These are phyloP conservation scores for Coemansia sp. DNA, from an alignment of 192 early-diverging fungal genomes.

Conservation along the genomic window DNA sequence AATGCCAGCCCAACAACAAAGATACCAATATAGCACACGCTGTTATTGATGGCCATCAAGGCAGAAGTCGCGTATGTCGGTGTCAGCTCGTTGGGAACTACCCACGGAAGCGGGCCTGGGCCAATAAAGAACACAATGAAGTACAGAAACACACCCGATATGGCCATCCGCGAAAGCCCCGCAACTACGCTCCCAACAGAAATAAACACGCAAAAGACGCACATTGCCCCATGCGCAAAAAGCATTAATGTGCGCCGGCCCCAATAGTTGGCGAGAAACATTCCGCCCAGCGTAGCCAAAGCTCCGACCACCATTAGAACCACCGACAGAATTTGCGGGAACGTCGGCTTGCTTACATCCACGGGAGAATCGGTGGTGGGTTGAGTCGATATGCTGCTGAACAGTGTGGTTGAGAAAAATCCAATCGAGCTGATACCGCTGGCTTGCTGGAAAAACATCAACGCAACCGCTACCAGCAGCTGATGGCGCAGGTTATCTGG, in stretches of 20 bases:
- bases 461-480: conserved; percentile 58
- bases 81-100: conserved; percentile 69
- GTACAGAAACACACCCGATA: conserved; percentile 68
- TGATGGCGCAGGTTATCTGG: conserved; percentile 60
- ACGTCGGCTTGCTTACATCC: conserved; percentile 20
- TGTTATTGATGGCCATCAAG: conserved; percentile 64
- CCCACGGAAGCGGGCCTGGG: conserved; percentile 77
- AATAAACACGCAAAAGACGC: conserved; percentile 58
- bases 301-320: conserved; percentile 28
- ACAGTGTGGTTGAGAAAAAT: conserved; percentile 79
- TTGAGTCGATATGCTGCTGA: conserved; percentile 23
- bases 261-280: conserved; percentile 59
- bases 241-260: conserved; percentile 71
- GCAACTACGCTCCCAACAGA: conserved; percentile 59
- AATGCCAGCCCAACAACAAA: conserved; percentile 61
- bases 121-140: conserved; percentile 73
- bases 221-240: conserved; percentile 59
- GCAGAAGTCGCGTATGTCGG: conserved; percentile 72
- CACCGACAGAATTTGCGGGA: conserved; percentile 37
- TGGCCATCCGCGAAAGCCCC: conserved; percentile 45
- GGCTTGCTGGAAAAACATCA: conserved; percentile 75
- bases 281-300: conserved; percentile 14
- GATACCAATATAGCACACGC: conserved; percentile 64
- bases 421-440: conserved; percentile 78
- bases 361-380: no score